Conservation (phyloP, 306 rosid species). For the Rosa rugosa region DNA sequence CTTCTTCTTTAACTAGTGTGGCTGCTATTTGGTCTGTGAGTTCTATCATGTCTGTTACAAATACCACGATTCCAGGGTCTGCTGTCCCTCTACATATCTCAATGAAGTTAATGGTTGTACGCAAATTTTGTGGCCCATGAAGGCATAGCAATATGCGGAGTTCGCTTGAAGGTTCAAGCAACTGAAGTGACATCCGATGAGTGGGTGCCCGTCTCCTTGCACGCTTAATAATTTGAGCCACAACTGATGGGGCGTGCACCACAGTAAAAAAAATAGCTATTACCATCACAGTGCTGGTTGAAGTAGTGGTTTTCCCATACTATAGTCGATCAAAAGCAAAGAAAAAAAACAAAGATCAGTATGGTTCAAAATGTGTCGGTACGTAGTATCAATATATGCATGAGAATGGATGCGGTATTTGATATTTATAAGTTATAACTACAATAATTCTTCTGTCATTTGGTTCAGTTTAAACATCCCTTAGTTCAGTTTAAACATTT, state of each 20-base stretch:
- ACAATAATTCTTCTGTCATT: background rate
- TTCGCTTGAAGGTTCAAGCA: constrained; percentile 61
- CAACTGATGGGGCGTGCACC: constrained; percentile 64
- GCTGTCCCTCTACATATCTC: constrained; percentile 68
- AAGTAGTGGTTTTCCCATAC: constrained; percentile 36
- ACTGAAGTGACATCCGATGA: constrained; percentile 68
- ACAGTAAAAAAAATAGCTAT: constrained; percentile 62
- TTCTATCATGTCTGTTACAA: constrained; percentile 75
- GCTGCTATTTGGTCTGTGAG: constrained; percentile 63
- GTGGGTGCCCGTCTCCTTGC: constrained; percentile 71
- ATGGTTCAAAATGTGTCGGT: background rate
- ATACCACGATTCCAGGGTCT: constrained; percentile 61
- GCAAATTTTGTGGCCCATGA: constrained; percentile 64
- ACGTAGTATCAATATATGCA: background rate
- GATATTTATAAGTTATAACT: background rate
- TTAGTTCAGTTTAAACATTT: no score
- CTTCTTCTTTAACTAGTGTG: constrained; percentile 48
- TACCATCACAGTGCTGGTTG: constrained; percentile 55
- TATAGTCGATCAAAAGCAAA: constrained; percentile 33
- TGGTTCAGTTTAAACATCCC: no score
- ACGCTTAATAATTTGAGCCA: constrained; percentile 71
- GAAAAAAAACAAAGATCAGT: background rate
- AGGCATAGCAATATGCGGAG: constrained; percentile 62
- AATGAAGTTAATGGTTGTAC: constrained; percentile 65
- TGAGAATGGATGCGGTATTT: background rate